These are phyloP conservation scores for Lithocarpus polystachyus DNA, from an alignment of 306 rosid species.

Conservation along the genomic window DNA sequence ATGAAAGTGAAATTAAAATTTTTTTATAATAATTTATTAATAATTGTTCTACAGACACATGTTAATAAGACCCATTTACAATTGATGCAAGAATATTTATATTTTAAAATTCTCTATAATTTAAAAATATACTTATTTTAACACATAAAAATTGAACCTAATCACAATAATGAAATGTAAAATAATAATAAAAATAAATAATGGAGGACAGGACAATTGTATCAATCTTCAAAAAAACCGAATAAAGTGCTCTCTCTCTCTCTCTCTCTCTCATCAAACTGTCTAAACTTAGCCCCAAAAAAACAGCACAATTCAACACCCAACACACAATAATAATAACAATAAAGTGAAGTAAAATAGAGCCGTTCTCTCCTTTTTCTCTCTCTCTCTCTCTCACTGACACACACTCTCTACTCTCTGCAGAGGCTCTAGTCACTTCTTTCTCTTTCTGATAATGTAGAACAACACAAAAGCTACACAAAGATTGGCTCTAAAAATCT, in stretches of 20 bases:
- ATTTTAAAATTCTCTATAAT: no score
- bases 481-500: conserved; percentile 19
- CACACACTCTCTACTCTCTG: background rate
- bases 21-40: no score
- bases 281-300: background rate
- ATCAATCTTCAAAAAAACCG: background rate
- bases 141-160: no score
- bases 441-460: conserved; percentile 44
- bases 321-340: no score
- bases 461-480: conserved; percentile 11
- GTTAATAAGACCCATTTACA: no score
- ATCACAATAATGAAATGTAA: no score
- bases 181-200: no score
- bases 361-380: conserved; percentile 5
- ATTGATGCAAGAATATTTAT: no score
- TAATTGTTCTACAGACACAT: rapidly evolving
- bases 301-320: background rate
- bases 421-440: conserved; percentile 1
- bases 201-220: no score
- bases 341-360: background rate
- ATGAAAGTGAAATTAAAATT: no score
- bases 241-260: background rate
- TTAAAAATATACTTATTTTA: no score
- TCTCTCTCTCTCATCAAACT: background rate
- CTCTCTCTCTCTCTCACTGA: background rate